Base-by-base conservation (phyloP, 2,329 filamentous ascomycete species). In the Colletotrichum tofieldiae region DNA sequence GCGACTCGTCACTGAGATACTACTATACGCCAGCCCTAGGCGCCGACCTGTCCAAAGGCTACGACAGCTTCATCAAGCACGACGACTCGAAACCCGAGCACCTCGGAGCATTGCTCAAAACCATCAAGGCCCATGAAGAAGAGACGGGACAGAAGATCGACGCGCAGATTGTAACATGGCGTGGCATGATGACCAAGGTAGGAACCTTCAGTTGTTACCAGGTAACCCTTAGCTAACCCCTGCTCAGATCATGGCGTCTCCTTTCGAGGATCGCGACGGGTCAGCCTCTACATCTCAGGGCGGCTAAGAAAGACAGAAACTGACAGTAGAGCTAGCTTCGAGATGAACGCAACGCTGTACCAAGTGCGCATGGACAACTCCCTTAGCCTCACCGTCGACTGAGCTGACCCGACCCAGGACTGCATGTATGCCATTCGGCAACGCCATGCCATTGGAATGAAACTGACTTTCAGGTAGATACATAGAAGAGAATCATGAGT, bases 101-200 rank as follows among this genome's bases (percentile, higher is more conserved):
- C 82, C 85, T 99, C 4, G 93, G 97, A 78, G 93, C 93, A 73
- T 85, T 99, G 39, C 85, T 99, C 29, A 91, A 90, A 72, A 92
- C 95, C 1, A 90, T 99, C 56, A 86, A 91, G 60, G 88, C 89
- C 35, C 87, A 94, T 75, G 96, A 98, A 82, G 86, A 91, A 80
- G 86, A 91, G 75, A 90, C 88, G 0, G 88, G 89, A 2, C 87
- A 89, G 77, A 92, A 88, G 78, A 91, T 92, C 41, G 91, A 95
- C 73, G 92, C 93, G 2, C 91, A 97, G 77, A 81, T 98, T 56
- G 88, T 98, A 63, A 98, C 96, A 1, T 99, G 96, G 96, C 88
- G 96, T 78, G 96, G 96, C 47, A 98, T 98, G 94, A 95, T 99
- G 92, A 98, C 96, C 74, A 99, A 98, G 88, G 94, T 95, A 79